Evolutionary conservation across 768 basidiomycete genomes (phyloP).

Genomic region (Podaxis pistillaris): DNA sequence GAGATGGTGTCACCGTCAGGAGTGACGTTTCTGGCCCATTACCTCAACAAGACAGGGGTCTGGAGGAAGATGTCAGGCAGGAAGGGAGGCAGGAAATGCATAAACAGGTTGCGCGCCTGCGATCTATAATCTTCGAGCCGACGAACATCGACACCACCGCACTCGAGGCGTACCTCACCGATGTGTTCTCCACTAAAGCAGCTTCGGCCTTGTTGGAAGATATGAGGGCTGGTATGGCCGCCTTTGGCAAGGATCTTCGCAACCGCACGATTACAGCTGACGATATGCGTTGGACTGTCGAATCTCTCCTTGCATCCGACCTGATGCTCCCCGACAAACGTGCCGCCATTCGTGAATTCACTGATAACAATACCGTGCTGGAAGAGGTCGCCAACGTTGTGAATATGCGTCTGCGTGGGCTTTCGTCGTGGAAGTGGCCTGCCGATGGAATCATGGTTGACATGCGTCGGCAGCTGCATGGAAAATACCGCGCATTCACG

Average conservation of each 20-base stretch:
- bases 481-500: constrained; percentile 41
- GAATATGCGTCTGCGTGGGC: constrained; percentile 41
- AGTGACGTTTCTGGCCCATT: constrained; percentile 18
- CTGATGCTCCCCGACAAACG: constrained; percentile 39
- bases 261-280: constrained; percentile 21
- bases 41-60: constrained; percentile 12
- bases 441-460: constrained; percentile 38
- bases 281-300: constrained; percentile 31
- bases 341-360: constrained; percentile 38
- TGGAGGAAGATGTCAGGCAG: constrained; percentile 21
- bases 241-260: constrained; percentile 27
- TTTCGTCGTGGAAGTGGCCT: constrained; percentile 46
- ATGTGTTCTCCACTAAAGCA: constrained; percentile 35
- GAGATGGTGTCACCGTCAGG: constrained; percentile 33
- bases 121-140: constrained; percentile 39
- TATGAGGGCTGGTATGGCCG: constrained; percentile 28
- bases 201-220: constrained; percentile 26
- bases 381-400: constrained; percentile 43
- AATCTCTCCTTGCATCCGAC: constrained; percentile 32
- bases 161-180: constrained; percentile 32
- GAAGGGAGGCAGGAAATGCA: constrained; percentile 40
- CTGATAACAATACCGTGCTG: constrained; percentile 35
- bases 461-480: constrained; percentile 46
- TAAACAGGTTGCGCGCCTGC: constrained; percentile 38
- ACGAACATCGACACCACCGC: constrained; percentile 30